Base-by-base conservation (phyloP, 106 monocot species). In the Allium fistulosum region DNA sequence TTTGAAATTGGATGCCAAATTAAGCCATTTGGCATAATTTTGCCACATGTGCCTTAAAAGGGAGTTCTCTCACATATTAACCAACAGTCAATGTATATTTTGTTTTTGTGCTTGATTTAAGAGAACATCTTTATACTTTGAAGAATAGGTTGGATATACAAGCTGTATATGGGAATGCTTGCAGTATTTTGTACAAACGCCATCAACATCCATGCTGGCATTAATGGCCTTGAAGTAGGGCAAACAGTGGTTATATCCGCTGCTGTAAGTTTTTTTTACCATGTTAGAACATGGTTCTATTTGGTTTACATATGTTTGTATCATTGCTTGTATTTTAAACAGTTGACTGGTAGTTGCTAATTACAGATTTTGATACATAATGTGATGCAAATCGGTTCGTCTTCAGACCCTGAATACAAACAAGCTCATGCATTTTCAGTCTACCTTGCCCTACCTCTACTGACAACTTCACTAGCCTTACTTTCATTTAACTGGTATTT, bases 391-490 rank as follows among this genome's bases (percentile, higher is more conserved):
- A 96, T 96, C 66, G 92, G 88, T 69, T 83, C 85, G 53, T 96
- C 92, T 52, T 71, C 63, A 48, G 88, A 88, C 65, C 72, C 61
- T 58, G 88, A 91, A 69, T 82, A 83, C 63, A 80, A 88, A 48
- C 96, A 88, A 59, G 96, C 96, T 46, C 96, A 96, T 86, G 92
- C 86, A 71, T 96, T 96, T 59, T 96, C 96, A 61, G 79, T 96
- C 55, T 96, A 96, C 66, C 84, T 96, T 64, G 26, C 67, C 49
- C 46, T 74, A 18, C 91, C 91, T 15, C 74, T 96, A 51, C 58
- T 96, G 51, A 78, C 86, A 17, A 96, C 88, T 71, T 96, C 96
- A 26, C 71, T 96, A 63, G 92, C 88, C 67, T 86, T 97, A 76
- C 84, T 97, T 72, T 86, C 88, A 47, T 97, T 68, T 73, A 97